These are phyloP conservation scores for Phytophthora megakarya DNA, from an alignment of 352 stramenopile species.

Conservation along the genomic window DNA sequence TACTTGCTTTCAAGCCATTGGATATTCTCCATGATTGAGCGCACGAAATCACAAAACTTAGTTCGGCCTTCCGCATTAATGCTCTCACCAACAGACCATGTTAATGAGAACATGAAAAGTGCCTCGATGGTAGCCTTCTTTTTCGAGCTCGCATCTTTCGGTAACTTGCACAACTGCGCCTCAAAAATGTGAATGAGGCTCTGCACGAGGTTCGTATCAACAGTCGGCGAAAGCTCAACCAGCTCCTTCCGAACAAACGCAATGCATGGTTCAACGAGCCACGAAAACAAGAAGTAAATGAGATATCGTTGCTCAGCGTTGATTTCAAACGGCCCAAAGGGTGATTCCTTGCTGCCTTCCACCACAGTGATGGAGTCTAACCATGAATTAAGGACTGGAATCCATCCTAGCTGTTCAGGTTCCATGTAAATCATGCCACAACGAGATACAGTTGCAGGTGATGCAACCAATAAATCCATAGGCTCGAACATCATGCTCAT, in stretches of 20 bases:
- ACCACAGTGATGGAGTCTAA: conserved; percentile 67
- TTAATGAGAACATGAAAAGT: conserved; percentile 91
- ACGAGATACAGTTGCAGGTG: conserved; percentile 91
- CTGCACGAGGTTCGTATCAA: conserved; percentile 91
- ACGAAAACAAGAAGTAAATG: conserved; percentile 82
- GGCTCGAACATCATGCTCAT: conserved; percentile 98
- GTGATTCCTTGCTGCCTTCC: conserved; percentile 27
- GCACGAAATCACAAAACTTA: conserved; percentile 85
- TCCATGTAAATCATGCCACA: conserved; percentile 97
- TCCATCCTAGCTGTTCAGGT: conserved; percentile 90
- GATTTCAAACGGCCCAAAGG: conserved; percentile 69
- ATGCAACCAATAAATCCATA: conserved; percentile 94
- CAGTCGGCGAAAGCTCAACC: conserved; percentile 85
- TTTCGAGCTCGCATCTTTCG: conserved; percentile 71
- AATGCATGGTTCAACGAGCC: conserved; percentile 90
- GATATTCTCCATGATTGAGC: conserved; percentile 78
- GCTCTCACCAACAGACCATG: conserved; percentile 91
- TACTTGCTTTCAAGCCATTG: conserved; percentile 73
- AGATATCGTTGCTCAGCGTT: conserved; percentile 71
- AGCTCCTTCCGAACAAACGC: conserved; percentile 89
- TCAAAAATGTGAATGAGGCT: conserved; percentile 89
- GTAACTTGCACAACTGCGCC: conserved; percentile 71
- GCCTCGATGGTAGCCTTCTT: conserved; percentile 73
- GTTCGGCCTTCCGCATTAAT: conserved; percentile 69
- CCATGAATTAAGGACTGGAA: conserved; percentile 90